phyloP scores from a whole-genome alignment of 805 yeast species.

The Metschnikowia shivogae region DNA sequence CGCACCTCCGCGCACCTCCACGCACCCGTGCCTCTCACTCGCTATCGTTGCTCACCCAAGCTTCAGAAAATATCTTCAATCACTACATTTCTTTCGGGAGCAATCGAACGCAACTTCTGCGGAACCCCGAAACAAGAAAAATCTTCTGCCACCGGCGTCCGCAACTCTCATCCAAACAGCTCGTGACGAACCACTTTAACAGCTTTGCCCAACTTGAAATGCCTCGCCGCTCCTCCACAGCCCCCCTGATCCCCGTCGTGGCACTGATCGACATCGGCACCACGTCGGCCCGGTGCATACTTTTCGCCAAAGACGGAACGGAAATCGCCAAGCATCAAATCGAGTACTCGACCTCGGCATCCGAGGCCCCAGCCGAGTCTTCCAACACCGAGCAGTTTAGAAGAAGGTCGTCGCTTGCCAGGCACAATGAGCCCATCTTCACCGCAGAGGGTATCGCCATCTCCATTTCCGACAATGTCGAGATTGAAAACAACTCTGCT shows the following conservation, averaged over 20 bases:
- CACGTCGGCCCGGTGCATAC: constrained; percentile 83
- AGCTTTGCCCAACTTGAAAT: constrained; percentile 21
- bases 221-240: constrained; percentile 42
- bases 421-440: constrained; percentile 56
- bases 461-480: constrained; percentile 52
- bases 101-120: neutral
- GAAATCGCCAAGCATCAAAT: constrained; percentile 88
- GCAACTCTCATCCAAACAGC: neutral
- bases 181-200: constrained; percentile 22
- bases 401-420: constrained; percentile 39
- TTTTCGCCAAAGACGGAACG: constrained; percentile 66
- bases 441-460: constrained; percentile 74
- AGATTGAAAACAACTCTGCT: constrained; percentile 55
- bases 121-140: neutral
- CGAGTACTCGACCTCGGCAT: constrained; percentile 77
- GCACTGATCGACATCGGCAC: constrained; percentile 89
- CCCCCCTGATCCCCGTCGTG: constrained; percentile 42
- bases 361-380: constrained; percentile 43
- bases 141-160: neutral
- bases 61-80: neutral
- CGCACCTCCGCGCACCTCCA: constrained; percentile 1
- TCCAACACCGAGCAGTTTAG: constrained; percentile 42
- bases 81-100: neutral
- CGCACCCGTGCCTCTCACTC: neutral
- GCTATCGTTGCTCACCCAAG: constrained; percentile 1